A percentile compares a stretch with the other conserved stretches of the same genome.
phyloP scores from a whole-genome alignment of 106 monocot species.

The Allium sativum region DNA sequence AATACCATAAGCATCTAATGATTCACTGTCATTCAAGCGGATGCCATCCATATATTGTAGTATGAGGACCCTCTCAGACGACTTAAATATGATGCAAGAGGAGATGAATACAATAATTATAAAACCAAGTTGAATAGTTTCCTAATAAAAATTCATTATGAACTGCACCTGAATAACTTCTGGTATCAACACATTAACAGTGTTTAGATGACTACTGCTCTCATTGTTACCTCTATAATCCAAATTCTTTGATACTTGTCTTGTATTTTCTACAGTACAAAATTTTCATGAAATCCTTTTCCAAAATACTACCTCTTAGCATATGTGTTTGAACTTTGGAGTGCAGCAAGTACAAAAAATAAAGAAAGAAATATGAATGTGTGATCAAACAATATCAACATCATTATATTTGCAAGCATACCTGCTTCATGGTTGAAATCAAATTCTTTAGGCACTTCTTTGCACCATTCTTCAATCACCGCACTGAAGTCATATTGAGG shows the following conservation, averaged over 20 bases:
- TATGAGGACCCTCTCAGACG: constrained; percentile 83
- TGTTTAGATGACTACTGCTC: constrained; percentile 12
- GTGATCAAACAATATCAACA: too few species aligned
- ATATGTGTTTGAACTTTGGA: too few species aligned
- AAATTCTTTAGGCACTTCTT: constrained; percentile 93
- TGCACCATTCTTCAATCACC: constrained; percentile 99
- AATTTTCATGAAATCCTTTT: too few species aligned
- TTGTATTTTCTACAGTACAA: constrained; percentile 29
- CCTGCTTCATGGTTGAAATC: constrained; percentile 98
- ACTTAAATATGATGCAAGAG: constrained; percentile 34
- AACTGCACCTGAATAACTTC: constrained; percentile 77
- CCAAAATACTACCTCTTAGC: too few species aligned
- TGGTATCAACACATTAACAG: constrained; percentile 79
- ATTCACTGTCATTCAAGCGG: constrained; percentile 73
- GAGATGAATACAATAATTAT: neutral
- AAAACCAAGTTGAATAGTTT: too few species aligned
- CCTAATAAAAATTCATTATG: too few species aligned
- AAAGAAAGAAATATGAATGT: too few species aligned
- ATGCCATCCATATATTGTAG: constrained; percentile 98
- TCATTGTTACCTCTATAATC: constrained; percentile 21
- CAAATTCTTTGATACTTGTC: constrained; percentile 70
- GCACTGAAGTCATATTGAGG: constrained; percentile 92
- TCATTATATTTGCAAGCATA: constrained; percentile 9
- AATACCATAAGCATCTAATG: constrained; percentile 62
- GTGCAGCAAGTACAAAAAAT: too few species aligned